A percentile compares a stretch with the other conserved stretches of the same genome.
Evolutionary conservation across 805 yeast genomes (phyloP).

Genomic region (Starmerella tilneyi): DNA sequence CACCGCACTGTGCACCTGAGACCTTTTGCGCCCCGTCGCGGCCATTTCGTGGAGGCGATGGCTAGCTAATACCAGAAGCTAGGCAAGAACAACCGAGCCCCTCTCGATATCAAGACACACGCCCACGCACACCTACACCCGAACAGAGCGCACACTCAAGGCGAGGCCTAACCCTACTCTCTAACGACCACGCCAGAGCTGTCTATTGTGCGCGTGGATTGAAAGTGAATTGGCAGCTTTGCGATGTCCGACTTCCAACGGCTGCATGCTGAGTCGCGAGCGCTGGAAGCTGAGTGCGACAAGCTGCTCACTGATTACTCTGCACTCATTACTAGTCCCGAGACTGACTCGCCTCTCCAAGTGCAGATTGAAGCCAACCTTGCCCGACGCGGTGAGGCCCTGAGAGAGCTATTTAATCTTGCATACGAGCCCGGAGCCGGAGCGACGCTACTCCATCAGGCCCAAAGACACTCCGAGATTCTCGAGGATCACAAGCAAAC

Average conservation of each 20-base stretch:
- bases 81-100: too few relatives aligned
- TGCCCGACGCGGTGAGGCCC: conserved; percentile 30
- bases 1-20: neutral
- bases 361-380: conserved; percentile 44
- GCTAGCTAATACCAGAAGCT: too few relatives aligned
- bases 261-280: conserved; percentile 22
- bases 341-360: conserved; percentile 38
- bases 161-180: too few relatives aligned
- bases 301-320: conserved; percentile 44
- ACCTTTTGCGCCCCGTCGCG: neutral
- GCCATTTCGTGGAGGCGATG: too few relatives aligned
- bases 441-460: conserved; percentile 67
- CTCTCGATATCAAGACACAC: too few relatives aligned
- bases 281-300: conserved; percentile 61
- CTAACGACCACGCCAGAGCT: too few relatives aligned
- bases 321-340: conserved; percentile 43
- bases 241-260: conserved; percentile 13
- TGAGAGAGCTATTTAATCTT: conserved; percentile 26
- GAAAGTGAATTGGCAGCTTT: too few relatives aligned
- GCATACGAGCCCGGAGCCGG: conserved; percentile 43
- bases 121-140: too few relatives aligned
- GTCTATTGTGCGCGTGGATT: too few relatives aligned
- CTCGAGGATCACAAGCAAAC: conserved; percentile 59
- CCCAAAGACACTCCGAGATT: conserved; percentile 70
- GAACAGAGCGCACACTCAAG: too few relatives aligned